These are phyloP conservation scores for Magnolia officinalis DNA, from an alignment of 164 flowering plant genomes.

Conservation along the genomic window DNA sequence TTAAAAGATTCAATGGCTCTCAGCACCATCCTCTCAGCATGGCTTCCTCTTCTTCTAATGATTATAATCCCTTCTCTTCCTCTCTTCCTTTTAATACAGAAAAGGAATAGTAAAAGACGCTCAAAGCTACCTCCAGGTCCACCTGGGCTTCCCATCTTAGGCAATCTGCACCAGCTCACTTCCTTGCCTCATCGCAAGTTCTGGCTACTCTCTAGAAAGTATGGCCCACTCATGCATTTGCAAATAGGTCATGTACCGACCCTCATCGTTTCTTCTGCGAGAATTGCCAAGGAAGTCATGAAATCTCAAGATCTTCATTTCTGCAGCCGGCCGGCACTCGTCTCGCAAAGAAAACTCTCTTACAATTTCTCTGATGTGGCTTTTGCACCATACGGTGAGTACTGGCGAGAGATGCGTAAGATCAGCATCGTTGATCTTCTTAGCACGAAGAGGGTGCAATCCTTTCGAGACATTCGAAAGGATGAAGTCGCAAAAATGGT, in stretches of 20 bases:
- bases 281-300: conserved; percentile 17
- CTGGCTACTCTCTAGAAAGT: conserved; percentile 7
- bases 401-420: conserved; percentile 33
- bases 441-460: conserved; percentile 13
- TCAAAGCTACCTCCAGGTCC: conserved; percentile 3
- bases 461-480: conserved; percentile 9
- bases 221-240: conserved; percentile 22
- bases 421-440: conserved; percentile 14
- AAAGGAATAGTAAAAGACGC: not conserved
- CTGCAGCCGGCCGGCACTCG: conserved; percentile 13
- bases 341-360: not conserved
- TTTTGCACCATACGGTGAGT: conserved; percentile 20
- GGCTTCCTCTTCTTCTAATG: not conserved
- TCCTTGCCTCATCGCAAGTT: not conserved
- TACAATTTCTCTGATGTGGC: conserved; percentile 12
- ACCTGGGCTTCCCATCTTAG: conserved; percentile 15
- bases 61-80: not conserved
- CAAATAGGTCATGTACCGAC: conserved; percentile 17
- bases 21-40: no score
- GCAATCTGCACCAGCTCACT: conserved; percentile 21
- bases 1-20: no score
- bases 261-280: conserved; percentile 22
- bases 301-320: conserved; percentile 16
- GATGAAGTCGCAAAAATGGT: conserved; percentile 15
- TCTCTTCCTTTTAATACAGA: not conserved